Evolutionary conservation across 305 asterid genomes (phyloP), one percentile per base, ranked within the genome.

Genomic region (Salvia sclarea): DNA sequence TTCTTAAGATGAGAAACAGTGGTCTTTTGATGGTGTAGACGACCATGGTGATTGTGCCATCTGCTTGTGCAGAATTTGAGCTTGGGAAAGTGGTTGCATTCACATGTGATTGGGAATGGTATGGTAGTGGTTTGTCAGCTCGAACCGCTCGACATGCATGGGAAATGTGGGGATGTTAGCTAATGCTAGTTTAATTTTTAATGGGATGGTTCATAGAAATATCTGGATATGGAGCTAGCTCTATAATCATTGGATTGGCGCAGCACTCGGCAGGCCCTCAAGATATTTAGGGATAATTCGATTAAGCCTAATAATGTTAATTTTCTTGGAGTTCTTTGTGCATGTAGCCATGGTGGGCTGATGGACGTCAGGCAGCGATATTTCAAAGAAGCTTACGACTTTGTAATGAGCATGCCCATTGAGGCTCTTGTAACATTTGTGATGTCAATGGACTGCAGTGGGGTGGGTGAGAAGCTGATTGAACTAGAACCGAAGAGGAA

Each of bases 181-280:
- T 77, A 73, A n/a, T 57, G 91, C 98, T 5, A 73, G 70, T 44
- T 72, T 80, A 54, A 85, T 91, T 33, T 91, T 89, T 14, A 60
- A 72, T 33, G 41, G 74, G 22, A 87, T 84, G 87, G 73, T 18
- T 43, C 24, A 69, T 31, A 79, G 86, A 22, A 91, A 86, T 59
- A 84, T 87, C 60, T 87, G 95, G 96, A 87, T 92, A 41, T 92
- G 96, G 95, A 89, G 92, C n/a, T n/a, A n/a, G n/a, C 55, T 83
- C 89, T 11, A 86, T 92, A 96, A 84, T 92, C 73, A 84, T 78
- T 37, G 96, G 94, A 25, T 86, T 75, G 71, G 96, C 94, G 6
- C 92, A 83, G 54, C 89, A 92, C 89, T 5, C 38, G 38, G n/a
- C 65, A 72, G 2, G 89, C 91, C 47, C 81, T 92, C 41, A 52